Conservation (phyloP, 2,329 filamentous ascomycete genomes). For the Lasiodiplodia sp. region DNA sequence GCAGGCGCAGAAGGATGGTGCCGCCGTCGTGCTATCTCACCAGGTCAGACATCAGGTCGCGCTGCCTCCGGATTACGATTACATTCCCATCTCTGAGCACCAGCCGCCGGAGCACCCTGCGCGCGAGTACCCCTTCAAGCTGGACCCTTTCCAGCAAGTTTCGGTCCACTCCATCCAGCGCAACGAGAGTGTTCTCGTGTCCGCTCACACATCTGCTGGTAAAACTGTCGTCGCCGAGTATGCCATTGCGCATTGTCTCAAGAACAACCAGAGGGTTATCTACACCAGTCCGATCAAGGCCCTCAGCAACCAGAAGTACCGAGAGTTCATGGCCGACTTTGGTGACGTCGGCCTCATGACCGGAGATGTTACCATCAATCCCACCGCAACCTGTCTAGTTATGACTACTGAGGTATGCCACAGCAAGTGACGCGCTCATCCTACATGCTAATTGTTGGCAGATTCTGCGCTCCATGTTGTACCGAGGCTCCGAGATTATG, state of each 20-base stretch:
- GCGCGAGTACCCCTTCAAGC: conserved; percentile 82
- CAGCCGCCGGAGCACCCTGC: conserved; percentile 88
- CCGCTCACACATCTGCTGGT: conserved; percentile 95
- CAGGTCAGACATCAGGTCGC: conserved; percentile 99
- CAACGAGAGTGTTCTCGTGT: conserved; percentile 95
- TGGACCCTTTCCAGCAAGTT: conserved; percentile 97
- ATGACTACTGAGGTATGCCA: conserved; percentile 83
- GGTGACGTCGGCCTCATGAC: conserved; percentile 98
- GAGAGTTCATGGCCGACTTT: conserved; percentile 95
- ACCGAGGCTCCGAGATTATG: conserved; percentile 98
- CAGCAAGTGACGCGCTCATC: neutral
- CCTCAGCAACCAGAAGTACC: conserved; percentile 97
- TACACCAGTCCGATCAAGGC: conserved; percentile 99
- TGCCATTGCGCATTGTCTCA: conserved; percentile 95
- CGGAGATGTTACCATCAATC: conserved; percentile 98
- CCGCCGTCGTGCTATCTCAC: conserved; percentile 85
- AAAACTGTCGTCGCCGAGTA: conserved; percentile 99
- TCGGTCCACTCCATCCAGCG: conserved; percentile 94
- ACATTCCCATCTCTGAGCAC: conserved; percentile 93
- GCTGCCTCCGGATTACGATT: conserved; percentile 91
- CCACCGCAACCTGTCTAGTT: conserved; percentile 94
- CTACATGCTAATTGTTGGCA: neutral
- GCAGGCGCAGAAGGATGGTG: conserved; percentile 67
- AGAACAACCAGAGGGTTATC: conserved; percentile 97
- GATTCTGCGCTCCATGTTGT: conserved; percentile 98